Conservation (phyloP, 352 stramenopile species). For the Blastocystis sp. region DNA sequence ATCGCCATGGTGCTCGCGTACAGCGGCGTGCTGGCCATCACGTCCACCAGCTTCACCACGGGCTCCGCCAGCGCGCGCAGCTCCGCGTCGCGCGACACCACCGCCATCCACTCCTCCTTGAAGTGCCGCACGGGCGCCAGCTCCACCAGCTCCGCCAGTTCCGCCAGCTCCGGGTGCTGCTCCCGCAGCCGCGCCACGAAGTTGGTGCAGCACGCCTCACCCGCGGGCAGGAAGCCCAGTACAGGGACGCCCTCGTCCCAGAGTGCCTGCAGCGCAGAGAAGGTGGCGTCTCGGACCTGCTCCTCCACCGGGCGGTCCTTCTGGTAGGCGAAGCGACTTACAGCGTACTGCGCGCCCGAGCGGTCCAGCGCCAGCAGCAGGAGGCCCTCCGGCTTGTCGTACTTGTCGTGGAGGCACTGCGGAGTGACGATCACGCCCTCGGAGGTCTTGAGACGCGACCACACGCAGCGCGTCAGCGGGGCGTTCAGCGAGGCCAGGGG, state of each 20-base stretch:
- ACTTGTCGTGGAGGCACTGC: slow-evolving; percentile 11
- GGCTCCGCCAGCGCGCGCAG: background rate
- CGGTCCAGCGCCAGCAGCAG: slow-evolving; percentile 7
- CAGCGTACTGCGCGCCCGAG: background rate
- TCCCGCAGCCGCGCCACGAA: background rate
- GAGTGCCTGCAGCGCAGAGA: background rate
- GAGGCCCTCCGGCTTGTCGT: background rate
- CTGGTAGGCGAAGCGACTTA: background rate
- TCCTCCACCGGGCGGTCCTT: background rate
- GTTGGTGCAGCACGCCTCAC: background rate
- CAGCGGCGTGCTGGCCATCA: background rate
- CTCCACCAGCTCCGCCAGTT: background rate
- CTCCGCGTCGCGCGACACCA: background rate
- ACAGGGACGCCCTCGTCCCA: background rate
- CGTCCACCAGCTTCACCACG: background rate
- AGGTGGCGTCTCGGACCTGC: background rate
- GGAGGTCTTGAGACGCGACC: background rate
- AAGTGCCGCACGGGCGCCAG: background rate
- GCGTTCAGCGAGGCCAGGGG: background rate
- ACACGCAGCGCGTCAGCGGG: background rate
- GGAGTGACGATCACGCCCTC: background rate
- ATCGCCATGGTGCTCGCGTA: background rate
- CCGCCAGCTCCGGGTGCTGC: background rate
- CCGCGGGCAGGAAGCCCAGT: background rate
- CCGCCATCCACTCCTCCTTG: background rate